A percentile compares a stretch with the other conserved stretches of the same genome.
These are phyloP conservation scores for Didymosphaeria variabile DNA, from an alignment of 2,329 filamentous ascomycete genomes.

Conservation along the genomic window DNA sequence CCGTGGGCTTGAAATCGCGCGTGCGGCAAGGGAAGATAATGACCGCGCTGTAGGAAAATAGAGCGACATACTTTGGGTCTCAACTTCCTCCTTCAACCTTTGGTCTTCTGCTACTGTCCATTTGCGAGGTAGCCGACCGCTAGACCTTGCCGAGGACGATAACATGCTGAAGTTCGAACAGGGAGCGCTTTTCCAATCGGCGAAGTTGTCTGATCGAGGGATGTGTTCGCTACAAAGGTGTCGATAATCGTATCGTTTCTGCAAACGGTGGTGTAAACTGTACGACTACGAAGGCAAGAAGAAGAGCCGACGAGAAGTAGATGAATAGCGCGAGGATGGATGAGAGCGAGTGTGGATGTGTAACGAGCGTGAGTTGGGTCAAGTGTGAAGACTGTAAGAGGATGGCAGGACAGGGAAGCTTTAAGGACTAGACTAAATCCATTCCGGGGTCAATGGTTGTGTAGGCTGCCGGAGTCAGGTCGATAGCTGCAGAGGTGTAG, in stretches of 20 bases:
- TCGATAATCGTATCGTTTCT: neutral
- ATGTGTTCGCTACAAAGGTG: neutral
- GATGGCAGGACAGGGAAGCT: conserved; percentile 20
- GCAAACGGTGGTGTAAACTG: neutral
- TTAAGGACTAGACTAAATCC: conserved; percentile 24
- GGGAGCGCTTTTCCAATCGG: neutral
- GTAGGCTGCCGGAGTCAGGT: conserved; percentile 5
- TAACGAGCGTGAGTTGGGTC: conserved; percentile 11
- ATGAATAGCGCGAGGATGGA: conserved; percentile 11
- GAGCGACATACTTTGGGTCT: conserved; percentile 28
- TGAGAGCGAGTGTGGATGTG: conserved; percentile 8
- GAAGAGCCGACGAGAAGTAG: conserved; percentile 1
- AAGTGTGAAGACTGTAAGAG: conserved; percentile 16
- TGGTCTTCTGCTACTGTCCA: conserved; percentile 38
- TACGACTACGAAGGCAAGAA: neutral
- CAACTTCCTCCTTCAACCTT: conserved; percentile 35
- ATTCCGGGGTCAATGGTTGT: conserved; percentile 15
- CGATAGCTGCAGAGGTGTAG: conserved; percentile 10
- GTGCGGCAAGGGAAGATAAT: neutral
- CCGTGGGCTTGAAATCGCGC: neutral
- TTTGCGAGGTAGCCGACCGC: conserved; percentile 38
- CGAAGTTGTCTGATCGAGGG: neutral
- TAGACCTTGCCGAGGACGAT: conserved; percentile 22
- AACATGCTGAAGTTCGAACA: conserved; percentile 5
- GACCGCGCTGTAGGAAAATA: neutral